Conservation (phyloP, 306 rosid genomes). For the Cyamopsis tetragonoloba region DNA sequence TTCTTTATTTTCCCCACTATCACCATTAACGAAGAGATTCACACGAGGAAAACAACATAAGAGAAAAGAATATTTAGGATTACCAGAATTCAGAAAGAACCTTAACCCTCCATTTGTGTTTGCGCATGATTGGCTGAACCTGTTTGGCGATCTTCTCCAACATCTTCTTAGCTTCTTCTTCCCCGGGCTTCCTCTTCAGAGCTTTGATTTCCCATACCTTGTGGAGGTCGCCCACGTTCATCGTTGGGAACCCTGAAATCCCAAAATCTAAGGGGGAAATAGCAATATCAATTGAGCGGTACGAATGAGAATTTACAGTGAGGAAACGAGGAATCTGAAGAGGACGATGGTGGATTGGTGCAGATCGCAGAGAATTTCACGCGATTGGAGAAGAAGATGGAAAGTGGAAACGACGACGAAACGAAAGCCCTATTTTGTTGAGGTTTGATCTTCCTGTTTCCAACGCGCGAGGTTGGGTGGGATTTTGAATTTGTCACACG, state of each 20-base stretch:
- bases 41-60: neutral
- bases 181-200: constrained; percentile 62
- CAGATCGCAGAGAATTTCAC: neutral
- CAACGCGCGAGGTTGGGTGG: constrained; percentile 17
- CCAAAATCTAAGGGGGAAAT: constrained; percentile 2
- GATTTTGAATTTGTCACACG: constrained; percentile 8
- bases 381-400: neutral
- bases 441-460: neutral
- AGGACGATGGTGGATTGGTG: neutral
- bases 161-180: constrained; percentile 67
- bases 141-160: constrained; percentile 84
- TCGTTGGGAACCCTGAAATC: constrained; percentile 18
- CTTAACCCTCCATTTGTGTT: constrained; percentile 88
- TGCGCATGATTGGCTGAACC: constrained; percentile 91
- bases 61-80: neutral
- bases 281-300: neutral
- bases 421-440: neutral
- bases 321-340: neutral
- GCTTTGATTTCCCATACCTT: constrained; percentile 88
- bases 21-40: neutral
- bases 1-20: neutral
- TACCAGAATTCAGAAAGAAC: constrained; percentile 85
- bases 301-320: neutral
- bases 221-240: constrained; percentile 69
- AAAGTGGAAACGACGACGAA: neutral